Evolutionary conservation across 2,329 filamentous ascomycete genomes (phyloP).

Genomic region (Paecilomyces fulvus): DNA sequence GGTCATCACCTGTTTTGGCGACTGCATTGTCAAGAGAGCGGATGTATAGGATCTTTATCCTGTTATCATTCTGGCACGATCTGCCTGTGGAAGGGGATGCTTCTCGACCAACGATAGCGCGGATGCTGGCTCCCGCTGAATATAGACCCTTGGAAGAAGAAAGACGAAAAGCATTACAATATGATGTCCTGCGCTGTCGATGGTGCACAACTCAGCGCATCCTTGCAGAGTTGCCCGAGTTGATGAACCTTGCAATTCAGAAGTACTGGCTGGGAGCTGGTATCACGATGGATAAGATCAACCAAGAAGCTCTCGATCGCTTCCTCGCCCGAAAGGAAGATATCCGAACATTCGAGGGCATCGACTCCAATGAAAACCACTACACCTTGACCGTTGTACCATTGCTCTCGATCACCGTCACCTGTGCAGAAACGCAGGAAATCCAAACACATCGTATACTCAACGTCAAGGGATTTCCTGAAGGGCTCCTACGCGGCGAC

Average conservation of each 20-base stretch:
- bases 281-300: conserved; percentile 12
- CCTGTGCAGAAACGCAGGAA: conserved; percentile 5
- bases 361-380: not conserved
- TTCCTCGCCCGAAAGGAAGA: conserved; percentile 15
- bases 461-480: conserved; percentile 17
- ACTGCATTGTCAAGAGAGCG: conserved; percentile 31
- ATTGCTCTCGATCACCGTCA: conserved; percentile 13
- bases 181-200: conserved; percentile 24
- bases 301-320: conserved; percentile 10
- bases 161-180: conserved; percentile 26
- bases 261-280: conserved; percentile 23
- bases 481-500: conserved; percentile 20
- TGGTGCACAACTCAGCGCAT: conserved; percentile 34
- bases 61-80: conserved; percentile 34
- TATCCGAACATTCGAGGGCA: conserved; percentile 8
- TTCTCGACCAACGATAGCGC: conserved; percentile 12
- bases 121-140: conserved; percentile 26
- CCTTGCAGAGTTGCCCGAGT: conserved; percentile 21
- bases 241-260: conserved; percentile 26
- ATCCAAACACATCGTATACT: conserved; percentile 10
- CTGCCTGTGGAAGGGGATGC: conserved; percentile 1
- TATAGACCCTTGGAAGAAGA: conserved; percentile 20
- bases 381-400: conserved; percentile 16
- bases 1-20: conserved; percentile 34
- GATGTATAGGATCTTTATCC: conserved; percentile 33